Percentiles rank a stretch among this genome's conserved stretches.
These are phyloP conservation scores for Pichia sp. DNA, from an alignment of 1,139 yeast genomes.

Conservation along the genomic window DNA sequence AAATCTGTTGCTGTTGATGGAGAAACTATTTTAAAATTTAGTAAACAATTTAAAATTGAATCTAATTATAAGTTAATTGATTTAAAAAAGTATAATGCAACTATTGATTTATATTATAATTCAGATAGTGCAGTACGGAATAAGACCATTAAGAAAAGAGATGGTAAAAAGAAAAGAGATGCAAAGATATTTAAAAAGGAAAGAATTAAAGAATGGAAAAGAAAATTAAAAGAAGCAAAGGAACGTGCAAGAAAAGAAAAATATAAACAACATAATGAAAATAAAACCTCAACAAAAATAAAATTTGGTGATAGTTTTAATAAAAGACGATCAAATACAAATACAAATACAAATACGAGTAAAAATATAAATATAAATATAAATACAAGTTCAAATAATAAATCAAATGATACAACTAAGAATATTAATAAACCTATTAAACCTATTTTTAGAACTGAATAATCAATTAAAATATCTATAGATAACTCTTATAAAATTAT, in stretches of 20 bases:
- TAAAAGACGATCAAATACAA: no score
- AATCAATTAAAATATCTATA: conserved; percentile 4
- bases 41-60: conserved; percentile 17
- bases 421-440: conserved; percentile 12
- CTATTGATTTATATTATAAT: conserved; percentile 26
- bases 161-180: conserved; percentile 45
- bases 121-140: conserved; percentile 15
- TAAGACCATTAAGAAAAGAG: conserved; percentile 30
- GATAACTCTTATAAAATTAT: background rate
- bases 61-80: conserved; percentile 36
- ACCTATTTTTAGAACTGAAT: conserved; percentile 42
- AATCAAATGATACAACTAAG: background rate
- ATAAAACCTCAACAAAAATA: conserved; percentile 1
- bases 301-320: conserved; percentile 9
- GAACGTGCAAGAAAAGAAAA: conserved; percentile 1
- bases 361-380: no score
- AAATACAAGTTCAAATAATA: no score
- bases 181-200: conserved; percentile 37
- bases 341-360: no score
- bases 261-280: background rate
- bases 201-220: conserved; percentile 35
- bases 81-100: conserved; percentile 36
- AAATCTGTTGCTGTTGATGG: conserved; percentile 40
- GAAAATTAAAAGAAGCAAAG: conserved; percentile 15
- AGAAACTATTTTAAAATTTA: conserved; percentile 31